These are phyloP conservation scores for Diaporthe sp. DNA, from an alignment of 2,329 filamentous ascomycete species.

Conservation along the genomic window DNA sequence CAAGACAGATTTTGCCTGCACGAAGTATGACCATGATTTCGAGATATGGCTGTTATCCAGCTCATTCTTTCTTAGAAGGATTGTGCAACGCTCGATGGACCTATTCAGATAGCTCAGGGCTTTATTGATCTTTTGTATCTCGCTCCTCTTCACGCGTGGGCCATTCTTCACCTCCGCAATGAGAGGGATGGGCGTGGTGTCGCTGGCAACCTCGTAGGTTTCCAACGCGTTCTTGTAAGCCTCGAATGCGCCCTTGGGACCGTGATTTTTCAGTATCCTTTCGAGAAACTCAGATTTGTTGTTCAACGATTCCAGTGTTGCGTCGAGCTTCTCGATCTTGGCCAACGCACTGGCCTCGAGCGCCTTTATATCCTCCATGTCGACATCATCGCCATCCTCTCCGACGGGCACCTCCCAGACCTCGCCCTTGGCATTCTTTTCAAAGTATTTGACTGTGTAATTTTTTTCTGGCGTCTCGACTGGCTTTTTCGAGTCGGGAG, in stretches of 20 bases:
- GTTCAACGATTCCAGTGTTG: constrained; percentile 30
- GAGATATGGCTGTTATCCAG: constrained; percentile 46
- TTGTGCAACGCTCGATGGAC: constrained; percentile 48
- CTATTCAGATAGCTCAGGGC: constrained; percentile 44
- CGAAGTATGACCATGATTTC: constrained; percentile 64
- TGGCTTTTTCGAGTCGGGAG: neutral
- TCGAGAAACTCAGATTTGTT: constrained; percentile 28
- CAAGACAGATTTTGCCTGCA: constrained; percentile 59
- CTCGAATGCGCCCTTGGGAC: constrained; percentile 37
- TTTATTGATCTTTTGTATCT: constrained; percentile 44
- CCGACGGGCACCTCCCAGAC: constrained; percentile 28
- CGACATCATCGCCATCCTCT: constrained; percentile 66
- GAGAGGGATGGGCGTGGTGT: constrained; percentile 15
- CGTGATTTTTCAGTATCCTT: constrained; percentile 35
- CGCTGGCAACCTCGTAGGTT: constrained; percentile 24
- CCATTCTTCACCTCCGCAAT: neutral
- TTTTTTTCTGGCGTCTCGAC: neutral
- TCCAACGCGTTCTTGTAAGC: constrained; percentile 35
- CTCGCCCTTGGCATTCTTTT: constrained; percentile 36
- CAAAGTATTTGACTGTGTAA: constrained; percentile 37
- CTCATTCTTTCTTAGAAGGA: constrained; percentile 53
- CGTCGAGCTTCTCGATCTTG: constrained; percentile 44
- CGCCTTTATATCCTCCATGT: constrained; percentile 84
- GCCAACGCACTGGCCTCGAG: constrained; percentile 73
- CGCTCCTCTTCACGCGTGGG: neutral